These are phyloP conservation scores for Larix sibirica DNA, from an alignment of 83 land plant species.

Conservation along the genomic window DNA sequence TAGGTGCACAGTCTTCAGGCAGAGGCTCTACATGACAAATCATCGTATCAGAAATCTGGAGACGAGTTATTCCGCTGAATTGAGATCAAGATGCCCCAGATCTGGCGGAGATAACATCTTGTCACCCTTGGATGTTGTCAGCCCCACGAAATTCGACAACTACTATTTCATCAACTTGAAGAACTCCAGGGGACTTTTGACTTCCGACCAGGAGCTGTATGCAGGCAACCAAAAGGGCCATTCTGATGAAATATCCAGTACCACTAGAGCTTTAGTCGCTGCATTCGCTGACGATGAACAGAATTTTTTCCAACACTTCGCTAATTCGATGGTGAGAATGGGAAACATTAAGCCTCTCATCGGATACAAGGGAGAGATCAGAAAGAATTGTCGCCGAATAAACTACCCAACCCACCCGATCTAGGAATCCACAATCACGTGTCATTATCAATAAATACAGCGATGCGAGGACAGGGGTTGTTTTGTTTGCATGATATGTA, in stretches of 20 bases:
- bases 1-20: slow-evolving; percentile 43
- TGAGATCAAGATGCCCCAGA: slow-evolving; percentile 22
- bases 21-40: slow-evolving; percentile 26
- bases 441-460: no score
- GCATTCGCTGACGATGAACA: neutral
- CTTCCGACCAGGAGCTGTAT: no score
- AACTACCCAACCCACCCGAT: no score
- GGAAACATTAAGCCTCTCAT: slow-evolving; percentile 22
- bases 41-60: neutral
- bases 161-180: slow-evolving; percentile 19
- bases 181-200: no score
- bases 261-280: no score
- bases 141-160: slow-evolving; percentile 28
- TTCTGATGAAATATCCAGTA: no score
- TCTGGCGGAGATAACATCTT: slow-evolving; percentile 12
- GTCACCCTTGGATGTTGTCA: slow-evolving; percentile 14
- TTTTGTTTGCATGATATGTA: no score
- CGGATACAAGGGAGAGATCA: slow-evolving; percentile 22
- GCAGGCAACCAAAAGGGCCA: no score
- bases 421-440: no score
- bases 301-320: slow-evolving; percentile 18
- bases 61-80: neutral
- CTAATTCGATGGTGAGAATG: slow-evolving; percentile 26
- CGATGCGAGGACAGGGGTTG: no score
- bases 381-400: slow-evolving; percentile 16